Percentiles rank a stretch among this genome's conserved stretches.
These are phyloP conservation scores for Suhomyces faveliae DNA, from an alignment of 805 yeast genomes.

Conservation along the genomic window DNA sequence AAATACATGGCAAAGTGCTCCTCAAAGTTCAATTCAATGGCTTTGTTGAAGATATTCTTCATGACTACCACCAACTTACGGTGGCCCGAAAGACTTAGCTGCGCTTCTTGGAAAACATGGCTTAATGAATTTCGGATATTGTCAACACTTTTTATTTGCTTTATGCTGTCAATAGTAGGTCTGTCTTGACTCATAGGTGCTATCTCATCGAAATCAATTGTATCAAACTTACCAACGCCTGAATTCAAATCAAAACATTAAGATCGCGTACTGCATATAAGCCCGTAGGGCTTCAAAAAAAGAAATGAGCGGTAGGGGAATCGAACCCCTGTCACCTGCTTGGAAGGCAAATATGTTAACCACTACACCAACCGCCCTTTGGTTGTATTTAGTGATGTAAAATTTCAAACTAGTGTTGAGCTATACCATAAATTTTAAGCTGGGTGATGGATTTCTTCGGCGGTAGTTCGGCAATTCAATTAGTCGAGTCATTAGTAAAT, in stretches of 20 bases:
- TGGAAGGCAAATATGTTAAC: conserved; percentile 92
- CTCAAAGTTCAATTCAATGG: conserved; percentile 51
- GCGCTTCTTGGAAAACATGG: conserved; percentile 78
- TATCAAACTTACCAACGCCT: neutral
- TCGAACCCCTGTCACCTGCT: conserved; percentile 94
- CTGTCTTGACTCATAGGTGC: neutral
- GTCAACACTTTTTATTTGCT: conserved; percentile 18
- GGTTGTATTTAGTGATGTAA: neutral
- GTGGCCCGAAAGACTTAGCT: conserved; percentile 70
- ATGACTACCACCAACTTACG: conserved; percentile 67
- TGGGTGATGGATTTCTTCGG: too few relatives aligned
- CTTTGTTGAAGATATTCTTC: conserved; percentile 55
- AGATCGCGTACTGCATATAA: conserved; percentile 2
- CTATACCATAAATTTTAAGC: neutral
- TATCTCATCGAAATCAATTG: neutral
- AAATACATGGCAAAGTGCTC: conserved; percentile 62
- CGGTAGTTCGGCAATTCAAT: too few relatives aligned
- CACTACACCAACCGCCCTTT: conserved; percentile 86
- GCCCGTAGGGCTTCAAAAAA: conserved; percentile 4
- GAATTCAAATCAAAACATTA: neutral
- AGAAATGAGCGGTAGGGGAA: conserved; percentile 78
- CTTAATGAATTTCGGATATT: conserved; percentile 47
- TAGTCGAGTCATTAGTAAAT: neutral
- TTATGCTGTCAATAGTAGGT: conserved; percentile 16
- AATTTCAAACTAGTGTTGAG: neutral